Evolutionary conservation across 805 yeast species (phyloP), one percentile per base, ranked within the genome.

Genomic region (Saturnispora hagleri): DNA sequence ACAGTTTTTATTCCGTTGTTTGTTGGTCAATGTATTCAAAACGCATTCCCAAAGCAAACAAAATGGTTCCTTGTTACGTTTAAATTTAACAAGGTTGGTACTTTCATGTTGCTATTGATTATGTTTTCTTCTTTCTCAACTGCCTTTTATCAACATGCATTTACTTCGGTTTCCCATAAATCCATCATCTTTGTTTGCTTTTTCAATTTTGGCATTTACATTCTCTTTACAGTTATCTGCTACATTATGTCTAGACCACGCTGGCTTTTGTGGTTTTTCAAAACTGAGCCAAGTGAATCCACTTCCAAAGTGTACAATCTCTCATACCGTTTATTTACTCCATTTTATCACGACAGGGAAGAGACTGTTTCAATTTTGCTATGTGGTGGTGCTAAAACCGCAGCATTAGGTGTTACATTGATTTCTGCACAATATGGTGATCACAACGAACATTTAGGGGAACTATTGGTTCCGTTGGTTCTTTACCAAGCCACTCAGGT

Each of bases 341-440:
- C 91, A 1, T 87, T 86, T 60, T 85, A 84, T 66, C 85, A 85
- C 66, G 73, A 74, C 59, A 77, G 82, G 58, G 66, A 71, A 48
- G 96, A 89, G 61, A 79, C 96, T 0, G 86, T 87, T 35, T 75
- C 90, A 12, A 76, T 89, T 48, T 77, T 89, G 84, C 74, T 88
- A 53, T 87, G 96, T 67, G 96, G 95, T 10, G 91, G 95, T 5
- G 96, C 97, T 2, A 89, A 89, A 66, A 89, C 96, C 1, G 96
- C 95, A 0, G 96, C 96, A 0, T 71, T 89, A 48, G 97, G 96
- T 36, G 95, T 89, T 4, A 85, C 95, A 1, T 71, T 89, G 48
- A 74, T 85, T n/a, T 74, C 89, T 1, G 57, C 70, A 0, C 70
- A 66, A 52, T 89, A 87, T 63, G 95, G 95, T 15, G 67, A 77